Percentiles rank a stretch among this genome's conserved stretches.
These are phyloP conservation scores for Cadophora sp. DNA, from an alignment of 2,329 filamentous ascomycete species.

Conservation along the genomic window DNA sequence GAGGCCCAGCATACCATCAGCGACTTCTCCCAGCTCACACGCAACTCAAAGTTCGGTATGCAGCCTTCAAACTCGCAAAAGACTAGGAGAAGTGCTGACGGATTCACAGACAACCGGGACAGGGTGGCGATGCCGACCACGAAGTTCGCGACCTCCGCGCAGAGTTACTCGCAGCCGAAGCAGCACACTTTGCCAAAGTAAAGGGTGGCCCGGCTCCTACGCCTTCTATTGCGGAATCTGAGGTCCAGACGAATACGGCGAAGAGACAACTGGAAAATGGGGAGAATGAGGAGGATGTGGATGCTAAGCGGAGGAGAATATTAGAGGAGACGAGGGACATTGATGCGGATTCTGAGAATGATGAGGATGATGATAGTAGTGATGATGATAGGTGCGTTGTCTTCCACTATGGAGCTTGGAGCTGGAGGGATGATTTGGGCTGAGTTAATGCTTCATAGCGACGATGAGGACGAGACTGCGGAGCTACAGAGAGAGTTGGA, in stretches of 20 bases:
- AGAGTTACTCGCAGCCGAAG: conserved; percentile 88
- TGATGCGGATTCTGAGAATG: conserved; percentile 77
- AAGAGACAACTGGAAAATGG: conserved; percentile 71
- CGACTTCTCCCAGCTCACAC: conserved; percentile 93
- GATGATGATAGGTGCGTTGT: conserved; percentile 61
- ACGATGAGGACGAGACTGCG: conserved; percentile 83
- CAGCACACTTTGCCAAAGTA: conserved; percentile 85
- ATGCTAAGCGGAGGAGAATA: conserved; percentile 84
- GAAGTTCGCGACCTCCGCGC: conserved; percentile 81
- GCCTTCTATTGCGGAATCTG: conserved; percentile 51
- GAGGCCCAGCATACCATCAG: conserved; percentile 94
- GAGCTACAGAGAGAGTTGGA: conserved; percentile 92
- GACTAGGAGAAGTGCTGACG: conserved; percentile 30
- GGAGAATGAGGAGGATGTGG: conserved; percentile 59
- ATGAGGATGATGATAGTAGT: conserved; percentile 59
- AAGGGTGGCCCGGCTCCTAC: conserved; percentile 62
- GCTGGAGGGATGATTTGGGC: neutral
- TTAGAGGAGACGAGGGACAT: conserved; percentile 87
- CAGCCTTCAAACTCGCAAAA: neutral
- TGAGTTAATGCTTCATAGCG: conserved; percentile 54
- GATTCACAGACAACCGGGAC: conserved; percentile 72
- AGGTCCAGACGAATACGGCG: conserved; percentile 59
- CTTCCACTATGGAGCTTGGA: too few relatives aligned
- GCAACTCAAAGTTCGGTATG: conserved; percentile 83
- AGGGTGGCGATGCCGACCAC: conserved; percentile 81